Evolutionary conservation across 2,329 filamentous ascomycete species (phyloP), one percentile per base, ranked within the genome.

Genomic region (Pyrenophora teres): DNA sequence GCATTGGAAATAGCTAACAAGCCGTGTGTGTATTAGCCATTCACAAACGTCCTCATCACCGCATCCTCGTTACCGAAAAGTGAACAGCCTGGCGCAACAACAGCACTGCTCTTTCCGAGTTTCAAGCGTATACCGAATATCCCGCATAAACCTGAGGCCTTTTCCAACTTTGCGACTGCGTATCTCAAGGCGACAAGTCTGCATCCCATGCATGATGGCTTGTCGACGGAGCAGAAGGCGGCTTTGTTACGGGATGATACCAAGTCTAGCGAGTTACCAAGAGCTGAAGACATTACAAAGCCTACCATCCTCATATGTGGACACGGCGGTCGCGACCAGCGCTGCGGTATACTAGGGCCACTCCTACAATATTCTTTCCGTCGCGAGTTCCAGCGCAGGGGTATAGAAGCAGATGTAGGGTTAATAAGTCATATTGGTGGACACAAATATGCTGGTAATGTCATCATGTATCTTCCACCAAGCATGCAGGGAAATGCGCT

Each of bases 401-500:
- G 82, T 0, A 71, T 80, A 3, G 68, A 76, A 0, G 88, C 85
- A 2, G 77, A 86, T 40, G 82, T 92, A 0, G 90, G 84, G 0
- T 65, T 87, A 47, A 88, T 92, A 48, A 90, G 87, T 54, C 90
- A 95, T 64, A 86, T 95, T 46, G 89, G 90, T 1, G 90, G 90
- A 0, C 90, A 95, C 74, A 92, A 92, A 70, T 93, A 87, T 69
- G 90, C 90, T 0, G 90, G 90, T 1, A 95, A 95, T 70, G 83
- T 93, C 31, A 91, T 94, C 40, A 74, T 94, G 1, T 94, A 94
- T 65, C 70, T 94, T 4, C 90, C 90, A 4, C 87, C 86, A 0
- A 44, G 31, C 4, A 67, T 55, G 56, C 55, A 45, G 4, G 57
- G 35, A 0, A 84, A 89, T 68, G 79, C 83, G 4, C 72, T 92